phyloP scores from a whole-genome alignment of 2,329 filamentous ascomycete species.

The Tolypocladium tundrense region DNA sequence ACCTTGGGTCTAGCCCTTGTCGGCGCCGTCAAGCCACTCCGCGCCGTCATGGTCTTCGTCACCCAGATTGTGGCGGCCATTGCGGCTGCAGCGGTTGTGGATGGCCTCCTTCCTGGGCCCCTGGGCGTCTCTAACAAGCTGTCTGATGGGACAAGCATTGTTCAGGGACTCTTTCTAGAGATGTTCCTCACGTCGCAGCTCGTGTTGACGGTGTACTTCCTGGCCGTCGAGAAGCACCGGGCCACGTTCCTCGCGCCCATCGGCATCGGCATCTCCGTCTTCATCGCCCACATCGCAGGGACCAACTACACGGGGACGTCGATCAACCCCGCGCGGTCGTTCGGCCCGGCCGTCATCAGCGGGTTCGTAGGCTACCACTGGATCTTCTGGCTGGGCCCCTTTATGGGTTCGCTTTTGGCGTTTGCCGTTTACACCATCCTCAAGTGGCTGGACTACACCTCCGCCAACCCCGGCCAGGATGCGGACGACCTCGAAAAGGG shows the following conservation, averaged over 20 bases:
- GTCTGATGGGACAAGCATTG: constrained; percentile 35
- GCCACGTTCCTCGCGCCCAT: constrained; percentile 62
- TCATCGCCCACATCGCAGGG: constrained; percentile 42
- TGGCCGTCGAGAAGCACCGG: constrained; percentile 64
- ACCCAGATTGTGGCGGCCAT: constrained; percentile 51
- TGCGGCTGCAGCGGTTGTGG: constrained; percentile 45
- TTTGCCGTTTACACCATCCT: constrained; percentile 39
- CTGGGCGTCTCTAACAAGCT: constrained; percentile 47
- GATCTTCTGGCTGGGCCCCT: constrained; percentile 46
- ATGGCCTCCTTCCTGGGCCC: constrained; percentile 46
- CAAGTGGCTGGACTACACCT: constrained; percentile 41
- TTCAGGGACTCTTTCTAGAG: constrained; percentile 56
- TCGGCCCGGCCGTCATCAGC: constrained; percentile 35
- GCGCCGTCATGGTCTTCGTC: constrained; percentile 39
- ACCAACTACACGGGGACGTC: constrained; percentile 37
- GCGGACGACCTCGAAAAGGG: constrained; percentile 19
- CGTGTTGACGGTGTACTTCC: constrained; percentile 56
- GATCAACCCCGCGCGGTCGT: constrained; percentile 40
- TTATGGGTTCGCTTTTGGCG: constrained; percentile 37
- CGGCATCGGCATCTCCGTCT: constrained; percentile 61
- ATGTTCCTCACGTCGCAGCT: constrained; percentile 55
- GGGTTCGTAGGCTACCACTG: constrained; percentile 37
- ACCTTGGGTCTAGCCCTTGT: constrained; percentile 50
- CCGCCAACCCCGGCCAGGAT: constrained; percentile 39
- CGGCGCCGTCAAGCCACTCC: constrained; percentile 42